phyloP scores from a whole-genome alignment of 106 monocot species.

The Xerophyta viscosa region DNA sequence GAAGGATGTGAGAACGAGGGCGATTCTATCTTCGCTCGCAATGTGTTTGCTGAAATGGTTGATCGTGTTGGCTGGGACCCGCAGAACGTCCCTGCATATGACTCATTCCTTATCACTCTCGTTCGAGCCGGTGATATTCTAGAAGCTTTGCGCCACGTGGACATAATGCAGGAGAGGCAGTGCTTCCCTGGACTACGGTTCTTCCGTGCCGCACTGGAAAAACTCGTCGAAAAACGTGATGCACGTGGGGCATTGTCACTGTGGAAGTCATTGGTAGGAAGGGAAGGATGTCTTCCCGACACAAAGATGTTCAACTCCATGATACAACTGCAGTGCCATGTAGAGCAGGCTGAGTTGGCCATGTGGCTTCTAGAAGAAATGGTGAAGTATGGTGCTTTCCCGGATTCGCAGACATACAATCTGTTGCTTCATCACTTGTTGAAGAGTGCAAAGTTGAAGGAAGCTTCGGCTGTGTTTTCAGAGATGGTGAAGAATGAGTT shows the following conservation, averaged over 20 bases:
- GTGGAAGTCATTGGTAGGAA: slow-evolving; percentile 41
- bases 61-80: slow-evolving; percentile 39
- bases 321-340: slow-evolving; percentile 34
- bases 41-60: slow-evolving; percentile 60
- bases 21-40: slow-evolving; percentile 20
- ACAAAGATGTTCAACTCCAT: slow-evolving; percentile 44
- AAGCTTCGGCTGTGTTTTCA: slow-evolving; percentile 30
- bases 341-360: slow-evolving; percentile 16
- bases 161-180: slow-evolving; percentile 21
- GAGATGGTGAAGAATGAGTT: slow-evolving; percentile 85
- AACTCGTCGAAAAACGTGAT: slow-evolving; percentile 13
- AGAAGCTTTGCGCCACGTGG: slow-evolving; percentile 19
- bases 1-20: slow-evolving; percentile 72
- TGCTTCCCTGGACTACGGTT: slow-evolving; percentile 70
- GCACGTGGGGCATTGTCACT: slow-evolving; percentile 17
- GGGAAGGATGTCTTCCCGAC: slow-evolving; percentile 28
- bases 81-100: slow-evolving; percentile 48
- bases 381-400: slow-evolving; percentile 50
- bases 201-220: slow-evolving; percentile 30
- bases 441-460: slow-evolving; percentile 23
- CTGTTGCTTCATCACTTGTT: slow-evolving; percentile 40
- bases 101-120: slow-evolving; percentile 55
- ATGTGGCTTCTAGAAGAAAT: slow-evolving; percentile 49
- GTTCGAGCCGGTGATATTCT: neutral
- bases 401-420: slow-evolving; percentile 45